Evolutionary conservation across 192 early-diverging fungal species (phyloP).

Genomic region (Coemansia sp.): DNA sequence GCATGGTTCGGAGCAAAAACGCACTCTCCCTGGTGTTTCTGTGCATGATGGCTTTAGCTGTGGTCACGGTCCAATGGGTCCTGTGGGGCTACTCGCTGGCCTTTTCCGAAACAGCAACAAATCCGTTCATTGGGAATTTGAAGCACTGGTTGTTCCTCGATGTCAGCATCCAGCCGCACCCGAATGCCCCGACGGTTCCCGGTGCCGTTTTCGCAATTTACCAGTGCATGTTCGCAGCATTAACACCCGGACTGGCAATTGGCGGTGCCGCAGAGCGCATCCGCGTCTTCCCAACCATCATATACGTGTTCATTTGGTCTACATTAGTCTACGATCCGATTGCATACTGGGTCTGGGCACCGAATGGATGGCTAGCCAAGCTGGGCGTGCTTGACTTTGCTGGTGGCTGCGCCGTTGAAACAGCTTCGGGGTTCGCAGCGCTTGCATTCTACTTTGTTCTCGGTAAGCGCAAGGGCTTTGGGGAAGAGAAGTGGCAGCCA

Average conservation of each 20-base stretch:
- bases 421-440: slow-evolving; percentile 75
- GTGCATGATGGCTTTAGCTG: slow-evolving; percentile 67
- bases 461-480: slow-evolving; percentile 71
- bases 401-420: slow-evolving; percentile 85
- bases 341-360: slow-evolving; percentile 82
- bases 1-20: slow-evolving; percentile 74
- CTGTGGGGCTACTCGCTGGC: slow-evolving; percentile 72
- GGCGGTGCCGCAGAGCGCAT: slow-evolving; percentile 76
- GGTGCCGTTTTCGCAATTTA: slow-evolving; percentile 65
- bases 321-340: slow-evolving; percentile 72
- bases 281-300: slow-evolving; percentile 62
- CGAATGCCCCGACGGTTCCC: slow-evolving; percentile 63
- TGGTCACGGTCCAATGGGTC: slow-evolving; percentile 76
- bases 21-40: slow-evolving; percentile 77
- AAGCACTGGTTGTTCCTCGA: slow-evolving; percentile 61
- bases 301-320: slow-evolving; percentile 69
- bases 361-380: slow-evolving; percentile 73
- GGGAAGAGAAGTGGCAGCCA: slow-evolving; percentile 63
- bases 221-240: slow-evolving; percentile 79
- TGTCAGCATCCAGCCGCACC: slow-evolving; percentile 58
- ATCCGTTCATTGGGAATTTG: slow-evolving; percentile 70
- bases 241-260: slow-evolving; percentile 71
- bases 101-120: slow-evolving; percentile 64
- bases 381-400: slow-evolving; percentile 85
- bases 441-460: slow-evolving; percentile 82